phyloP scores from a whole-genome alignment of 225 moss, liverwort and hornwort genomes.

The Anthoceros angustus region DNA sequence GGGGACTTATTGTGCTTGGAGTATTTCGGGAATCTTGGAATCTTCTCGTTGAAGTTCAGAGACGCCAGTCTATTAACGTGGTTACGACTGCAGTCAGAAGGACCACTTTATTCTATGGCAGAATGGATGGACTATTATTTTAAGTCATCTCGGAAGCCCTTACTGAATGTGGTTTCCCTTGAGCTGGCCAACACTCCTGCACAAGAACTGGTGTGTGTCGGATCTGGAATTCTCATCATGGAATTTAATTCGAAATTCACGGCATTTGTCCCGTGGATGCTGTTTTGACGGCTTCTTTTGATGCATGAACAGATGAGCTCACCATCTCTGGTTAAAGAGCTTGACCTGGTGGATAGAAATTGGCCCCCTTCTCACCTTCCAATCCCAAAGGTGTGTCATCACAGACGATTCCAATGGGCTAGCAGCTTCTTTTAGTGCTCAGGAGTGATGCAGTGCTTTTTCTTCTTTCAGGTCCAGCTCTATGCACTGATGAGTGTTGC shows the following conservation, averaged over 20 bases:
- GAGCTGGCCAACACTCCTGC: conserved; percentile 44
- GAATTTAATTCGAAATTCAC: not conserved
- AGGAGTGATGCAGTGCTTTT: not conserved
- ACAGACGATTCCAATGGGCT: not conserved
- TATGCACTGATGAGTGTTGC: conserved; percentile 54
- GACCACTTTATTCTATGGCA: conserved; percentile 47
- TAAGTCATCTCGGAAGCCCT: conserved; percentile 43
- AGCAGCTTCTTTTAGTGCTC: not conserved
- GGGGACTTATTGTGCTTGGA: conserved; percentile 1
- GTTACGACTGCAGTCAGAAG: conserved; percentile 38
- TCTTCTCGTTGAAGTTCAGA: too few species aligned
- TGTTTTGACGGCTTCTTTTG: not conserved
- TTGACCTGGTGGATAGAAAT: conserved; percentile 53
- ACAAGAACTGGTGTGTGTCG: conserved; percentile 30
- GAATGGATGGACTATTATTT: conserved; percentile 54
- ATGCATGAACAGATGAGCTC: conserved; percentile 32
- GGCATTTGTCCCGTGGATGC: not conserved
- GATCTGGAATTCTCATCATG: not conserved
- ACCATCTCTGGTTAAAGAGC: conserved; percentile 47
- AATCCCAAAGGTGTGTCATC: conserved; percentile 35
- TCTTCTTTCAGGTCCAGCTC: conserved; percentile 44
- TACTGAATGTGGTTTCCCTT: conserved; percentile 60
- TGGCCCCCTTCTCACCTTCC: conserved; percentile 49
- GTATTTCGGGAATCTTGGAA: too few species aligned
- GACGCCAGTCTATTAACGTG: too few species aligned